Evolutionary conservation across 192 early-diverging fungal species (phyloP), one percentile per base, ranked within the genome.

Genomic region (Dissophora ornata): DNA sequence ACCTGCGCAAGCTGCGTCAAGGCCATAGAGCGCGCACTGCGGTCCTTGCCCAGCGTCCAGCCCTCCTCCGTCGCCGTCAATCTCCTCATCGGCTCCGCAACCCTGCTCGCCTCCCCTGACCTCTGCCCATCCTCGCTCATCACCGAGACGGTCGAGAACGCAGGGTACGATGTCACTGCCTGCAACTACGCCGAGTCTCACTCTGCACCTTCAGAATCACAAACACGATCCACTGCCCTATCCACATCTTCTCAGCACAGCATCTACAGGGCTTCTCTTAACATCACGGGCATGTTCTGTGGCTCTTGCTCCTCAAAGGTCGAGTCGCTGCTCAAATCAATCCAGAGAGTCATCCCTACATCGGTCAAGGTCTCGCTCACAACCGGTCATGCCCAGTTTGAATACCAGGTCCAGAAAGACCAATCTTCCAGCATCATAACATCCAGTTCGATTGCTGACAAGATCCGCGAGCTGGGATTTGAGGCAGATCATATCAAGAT

Each of bases 1-100:
- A 94, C 95, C 0, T 98, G 96, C 55, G 83, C 86, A 3, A 90
- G 92, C 19, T 98, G 96, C 66, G 94, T 96, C 29, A 73, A 82
- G 9, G 80, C 91, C 1, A 87, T 97, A 21, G 87, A 86, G 33
- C 71, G 69, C 13, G 77, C 85, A 5, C 81, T 95, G 13, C 52
- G 45, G 16, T 12, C 21, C 6, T 24, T 90, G 8, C 68, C 81
- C 29, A 86, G 92, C 2, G 84, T 94, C 8, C 53, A 85, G 9
- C 32, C 71, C 3, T 77, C 47, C 18, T 81, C 85, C 2, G 81
- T 95, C 18, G 67, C 80, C 10, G 91, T 96, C 29, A 90, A 90
- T 56, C 82, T 95, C 2, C 83, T 93, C 42, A 83, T 86, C 0
- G 85, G 84, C 1, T 81, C 89, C 36, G 94, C 88, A 8, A 79